Percentiles rank a stretch among this genome's conserved stretches.
phyloP scores from a whole-genome alignment of 2,329 filamentous ascomycete species.

The Hypoxylon sp. region DNA sequence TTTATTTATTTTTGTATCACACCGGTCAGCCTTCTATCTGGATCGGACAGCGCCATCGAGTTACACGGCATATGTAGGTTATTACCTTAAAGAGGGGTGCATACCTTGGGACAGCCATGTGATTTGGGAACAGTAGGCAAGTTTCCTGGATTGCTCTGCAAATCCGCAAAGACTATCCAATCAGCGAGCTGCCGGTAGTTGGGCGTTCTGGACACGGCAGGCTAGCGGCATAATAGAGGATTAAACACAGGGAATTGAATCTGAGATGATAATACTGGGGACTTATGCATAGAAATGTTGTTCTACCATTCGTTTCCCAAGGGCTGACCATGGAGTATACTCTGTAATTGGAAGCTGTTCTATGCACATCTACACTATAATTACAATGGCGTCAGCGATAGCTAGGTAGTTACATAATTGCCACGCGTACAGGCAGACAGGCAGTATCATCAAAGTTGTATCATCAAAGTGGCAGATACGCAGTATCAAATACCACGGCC shows the following conservation, averaged over 20 bases:
- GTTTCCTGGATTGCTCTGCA: neutral
- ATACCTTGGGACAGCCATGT: constrained; percentile 8
- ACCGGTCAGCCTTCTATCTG: neutral
- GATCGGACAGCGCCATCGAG: constrained; percentile 8
- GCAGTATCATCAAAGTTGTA: no score
- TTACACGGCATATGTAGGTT: constrained; percentile 35
- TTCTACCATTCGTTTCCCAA: no score
- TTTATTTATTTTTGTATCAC: neutral
- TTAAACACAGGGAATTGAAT: neutral
- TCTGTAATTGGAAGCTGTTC: neutral
- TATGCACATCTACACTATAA: neutral
- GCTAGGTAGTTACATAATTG: no score
- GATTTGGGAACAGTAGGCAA: constrained; percentile 1
- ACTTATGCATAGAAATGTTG: neutral
- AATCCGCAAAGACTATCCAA: constrained; percentile 11
- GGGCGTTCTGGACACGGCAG: neutral
- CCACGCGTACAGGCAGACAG: no score
- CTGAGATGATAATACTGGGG: constrained; percentile 1
- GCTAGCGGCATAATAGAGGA: neutral
- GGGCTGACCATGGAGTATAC: no score
- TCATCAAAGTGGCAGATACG: no score
- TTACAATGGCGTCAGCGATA: neutral
- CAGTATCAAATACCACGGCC: no score
- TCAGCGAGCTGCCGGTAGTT: constrained; percentile 13
- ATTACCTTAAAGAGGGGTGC: neutral